Evolutionary conservation across 768 basidiomycete species (phyloP), one percentile per base, ranked within the genome.

Genomic region (Macrocybe gigantea): DNA sequence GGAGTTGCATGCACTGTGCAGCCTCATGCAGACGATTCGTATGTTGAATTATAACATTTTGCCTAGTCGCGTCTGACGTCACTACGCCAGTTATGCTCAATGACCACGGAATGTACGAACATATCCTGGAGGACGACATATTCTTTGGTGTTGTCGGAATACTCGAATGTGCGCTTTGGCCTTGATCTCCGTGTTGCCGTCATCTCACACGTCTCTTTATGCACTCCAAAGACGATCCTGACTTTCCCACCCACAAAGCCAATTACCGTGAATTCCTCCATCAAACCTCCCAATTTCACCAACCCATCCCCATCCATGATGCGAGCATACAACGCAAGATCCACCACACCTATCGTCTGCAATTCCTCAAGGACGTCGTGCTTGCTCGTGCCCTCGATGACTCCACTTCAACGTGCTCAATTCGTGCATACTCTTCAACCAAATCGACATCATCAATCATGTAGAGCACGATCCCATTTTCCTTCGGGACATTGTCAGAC

Each of bases 321-420:
- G 66, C 75, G 13, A 55, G 64, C 38, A 85, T 96, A 39, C 84
- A 87, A 58, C 78, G 78, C 49, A 97, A 97, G 68, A 87, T 98
- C 29, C 95, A 97, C 66, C 93, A 96, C 61, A 97, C 93, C 2
- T 97, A 97, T 64, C 90, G 96, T 13, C 78, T 99, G 6, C 92
- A 93, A 60, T 98, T 93, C 67, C 85, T 99, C 59, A 98, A 97
- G 64, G 96, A 99, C 63, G 95, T 99, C 49, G 92, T 99, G 37
- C 87, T 99, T 42, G 92, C 93, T 0, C 85, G 96, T 12, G 85
- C 86, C 1, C 79, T 97, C 42, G 96, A 99, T 58, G 96, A 99
- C 64, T 87, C 90, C 2, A 97, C 94, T 95, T 97, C 77, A 93
- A 92, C 60, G 91, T 96, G 57, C 80, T 98, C 60, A 97, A 93